Evolutionary conservation across 805 yeast genomes (phyloP), one percentile per base, ranked within the genome.

Genomic region (Monosporozyma yasuniensis): DNA sequence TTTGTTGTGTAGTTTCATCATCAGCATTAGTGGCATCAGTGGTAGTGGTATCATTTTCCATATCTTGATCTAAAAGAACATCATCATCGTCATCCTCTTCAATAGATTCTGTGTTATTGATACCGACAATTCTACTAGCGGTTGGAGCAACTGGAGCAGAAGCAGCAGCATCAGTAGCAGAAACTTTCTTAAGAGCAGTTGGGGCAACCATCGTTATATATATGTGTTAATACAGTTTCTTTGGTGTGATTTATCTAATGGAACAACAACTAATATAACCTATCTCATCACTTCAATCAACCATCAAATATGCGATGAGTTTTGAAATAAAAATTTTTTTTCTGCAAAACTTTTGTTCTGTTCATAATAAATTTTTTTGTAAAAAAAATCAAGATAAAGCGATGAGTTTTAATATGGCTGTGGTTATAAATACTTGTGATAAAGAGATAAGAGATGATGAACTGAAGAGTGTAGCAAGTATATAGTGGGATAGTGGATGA

Each of bases 41-140:
- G 23, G 50, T 60, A 7, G 51, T 53, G 18, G 50, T 54, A 1
- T 63, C 62, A 25, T 34, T 39, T 12, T 47, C 48, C 41, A 47
- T 47, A 18, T 55, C 64, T 5, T 73, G 75, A 34, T 68, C 72
- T 54, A 60, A 67, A 54, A 65, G 67, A 44, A 60, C 71, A 64
- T 61, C 66, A 30, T 44, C 46, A 21, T 67, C 65, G 52, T 70
- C 66, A 58, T 64, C 66, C 57, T 77, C 53, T 51, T 63, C 58
- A 52, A 59, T 50, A 56, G 59, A 22, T 66, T 63, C 50, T 16
- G 61, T 55, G 43, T 67, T 58, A 42, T 64, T 56, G 12, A 55
- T 52, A 49, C 69, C 67, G 18, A 67, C 54, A 54, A 67, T 73
- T 49, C 71, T 64, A 21, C 62, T 61, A 2, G 51, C 19, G 12